Conservation (phyloP, 2,329 filamentous ascomycete genomes). For the Trichoderma sp. region DNA sequence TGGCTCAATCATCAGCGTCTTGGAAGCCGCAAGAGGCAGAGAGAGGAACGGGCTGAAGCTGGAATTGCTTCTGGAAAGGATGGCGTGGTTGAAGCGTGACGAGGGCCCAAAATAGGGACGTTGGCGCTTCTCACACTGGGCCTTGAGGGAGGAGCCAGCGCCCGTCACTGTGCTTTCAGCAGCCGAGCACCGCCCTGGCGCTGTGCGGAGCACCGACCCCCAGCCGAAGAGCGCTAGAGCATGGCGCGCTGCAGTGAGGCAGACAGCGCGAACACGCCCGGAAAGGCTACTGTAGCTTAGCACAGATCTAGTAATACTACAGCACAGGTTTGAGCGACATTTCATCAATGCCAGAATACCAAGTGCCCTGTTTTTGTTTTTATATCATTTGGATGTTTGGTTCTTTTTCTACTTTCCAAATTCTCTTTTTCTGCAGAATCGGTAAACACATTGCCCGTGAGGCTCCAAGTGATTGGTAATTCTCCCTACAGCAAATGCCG, state of each 20-base stretch:
- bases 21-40: slow-evolving; percentile 1
- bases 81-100: slow-evolving; percentile 17
- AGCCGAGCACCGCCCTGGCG: slow-evolving; percentile 13
- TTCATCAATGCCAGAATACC: neutral
- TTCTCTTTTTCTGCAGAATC: neutral
- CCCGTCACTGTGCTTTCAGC: neutral
- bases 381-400: neutral
- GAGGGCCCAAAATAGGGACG: neutral
- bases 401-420: neutral
- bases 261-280: neutral
- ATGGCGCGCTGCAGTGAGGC: neutral
- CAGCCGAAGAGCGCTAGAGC: slow-evolving; percentile 1
- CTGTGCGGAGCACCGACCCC: slow-evolving; percentile 8
- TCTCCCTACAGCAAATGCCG: neutral
- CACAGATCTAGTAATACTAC: neutral
- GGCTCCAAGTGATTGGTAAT: neutral
- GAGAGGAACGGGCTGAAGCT: slow-evolving; percentile 13
- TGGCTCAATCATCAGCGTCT: slow-evolving; percentile 2
- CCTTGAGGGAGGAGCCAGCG: neutral
- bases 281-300: neutral
- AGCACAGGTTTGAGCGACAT: neutral
- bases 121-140: neutral
- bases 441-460: neutral
- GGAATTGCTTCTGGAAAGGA: slow-evolving; percentile 10
- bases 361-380: neutral